Percentiles rank a stretch among this genome's conserved stretches.
Evolutionary conservation across 768 basidiomycete genomes (phyloP).

Genomic region (Mycena latifolia): DNA sequence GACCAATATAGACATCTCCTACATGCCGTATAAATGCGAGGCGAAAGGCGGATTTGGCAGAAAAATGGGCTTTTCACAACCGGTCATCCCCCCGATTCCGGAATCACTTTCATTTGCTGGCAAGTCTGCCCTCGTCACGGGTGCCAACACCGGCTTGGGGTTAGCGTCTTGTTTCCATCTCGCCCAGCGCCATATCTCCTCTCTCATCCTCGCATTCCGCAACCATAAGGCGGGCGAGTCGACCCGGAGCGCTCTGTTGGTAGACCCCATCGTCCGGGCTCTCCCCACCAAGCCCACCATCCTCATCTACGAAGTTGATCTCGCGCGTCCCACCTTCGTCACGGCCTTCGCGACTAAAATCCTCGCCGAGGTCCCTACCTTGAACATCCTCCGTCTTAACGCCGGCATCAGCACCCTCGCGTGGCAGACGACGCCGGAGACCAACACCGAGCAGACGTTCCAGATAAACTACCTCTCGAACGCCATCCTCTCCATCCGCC

Average conservation of each 20-base stretch:
- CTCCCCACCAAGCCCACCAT: too few species aligned
- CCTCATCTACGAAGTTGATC: slow-evolving; percentile 35
- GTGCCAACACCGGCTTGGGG: too few species aligned
- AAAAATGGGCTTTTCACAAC: slow-evolving; percentile 26
- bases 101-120: slow-evolving; percentile 36
- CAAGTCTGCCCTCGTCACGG: too few species aligned
- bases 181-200: slow-evolving; percentile 29
- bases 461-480: too few species aligned
- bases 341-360: slow-evolving; percentile 28
- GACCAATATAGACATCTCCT: too few species aligned
- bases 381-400: slow-evolving; percentile 37
- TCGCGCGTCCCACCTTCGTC: slow-evolving; percentile 32
- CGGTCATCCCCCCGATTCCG: slow-evolving; percentile 29
- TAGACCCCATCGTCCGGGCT: too few species aligned
- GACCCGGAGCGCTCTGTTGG: too few species aligned
- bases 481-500: slow-evolving; percentile 33
- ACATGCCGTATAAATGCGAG: too few species aligned
- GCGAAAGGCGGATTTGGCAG: too few species aligned
- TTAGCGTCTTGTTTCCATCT: too few species aligned
- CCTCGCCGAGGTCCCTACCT: slow-evolving; percentile 18
- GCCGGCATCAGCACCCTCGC: slow-evolving; percentile 29
- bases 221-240: slow-evolving; percentile 25
- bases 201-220: slow-evolving; percentile 36
- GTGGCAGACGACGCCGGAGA: slow-evolving; percentile 20
- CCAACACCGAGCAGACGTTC: too few species aligned